Conservation (phyloP, 1,284 basidiomycete species). For the Pseudozyma thailandica region DNA sequence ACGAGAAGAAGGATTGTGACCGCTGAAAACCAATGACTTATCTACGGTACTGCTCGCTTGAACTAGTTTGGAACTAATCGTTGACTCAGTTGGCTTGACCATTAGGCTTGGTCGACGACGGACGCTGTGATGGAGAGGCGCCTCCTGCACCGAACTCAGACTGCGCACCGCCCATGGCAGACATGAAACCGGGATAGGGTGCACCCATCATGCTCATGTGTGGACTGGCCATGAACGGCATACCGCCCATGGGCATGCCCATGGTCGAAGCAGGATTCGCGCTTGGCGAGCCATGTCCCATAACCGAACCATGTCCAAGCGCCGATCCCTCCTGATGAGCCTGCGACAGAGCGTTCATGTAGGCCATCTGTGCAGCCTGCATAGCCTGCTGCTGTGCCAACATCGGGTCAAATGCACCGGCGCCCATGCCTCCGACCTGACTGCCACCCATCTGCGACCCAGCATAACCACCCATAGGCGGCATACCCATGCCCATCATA, state of each 20-base stretch:
- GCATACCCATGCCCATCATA: slow-evolving; percentile 58
- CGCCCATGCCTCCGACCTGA: slow-evolving; percentile 37
- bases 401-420: slow-evolving; percentile 45
- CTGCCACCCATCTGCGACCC: slow-evolving; percentile 54
- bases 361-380: slow-evolving; percentile 66
- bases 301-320: slow-evolving; percentile 31
- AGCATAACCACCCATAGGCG: slow-evolving; percentile 35
- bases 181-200: slow-evolving; percentile 45
- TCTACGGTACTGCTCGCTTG: no score
- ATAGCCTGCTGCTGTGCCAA: slow-evolving; percentile 62
- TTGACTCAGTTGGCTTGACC: slow-evolving; percentile 19
- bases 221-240: slow-evolving; percentile 49
- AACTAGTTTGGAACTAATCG: no score
- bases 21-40: no score
- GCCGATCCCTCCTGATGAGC: slow-evolving; percentile 42
- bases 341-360: slow-evolving; percentile 58
- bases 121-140: slow-evolving; percentile 16
- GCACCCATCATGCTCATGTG: slow-evolving; percentile 58
- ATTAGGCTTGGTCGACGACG: slow-evolving; percentile 34
- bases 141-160: slow-evolving; percentile 28
- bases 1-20: background rate
- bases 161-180: slow-evolving; percentile 21
- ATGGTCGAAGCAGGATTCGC: slow-evolving; percentile 27
- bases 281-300: slow-evolving; percentile 32
- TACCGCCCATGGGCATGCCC: slow-evolving; percentile 46